Base-by-base conservation (phyloP, 2,329 filamentous ascomycete genomes). In the Myotisia sp. region DNA sequence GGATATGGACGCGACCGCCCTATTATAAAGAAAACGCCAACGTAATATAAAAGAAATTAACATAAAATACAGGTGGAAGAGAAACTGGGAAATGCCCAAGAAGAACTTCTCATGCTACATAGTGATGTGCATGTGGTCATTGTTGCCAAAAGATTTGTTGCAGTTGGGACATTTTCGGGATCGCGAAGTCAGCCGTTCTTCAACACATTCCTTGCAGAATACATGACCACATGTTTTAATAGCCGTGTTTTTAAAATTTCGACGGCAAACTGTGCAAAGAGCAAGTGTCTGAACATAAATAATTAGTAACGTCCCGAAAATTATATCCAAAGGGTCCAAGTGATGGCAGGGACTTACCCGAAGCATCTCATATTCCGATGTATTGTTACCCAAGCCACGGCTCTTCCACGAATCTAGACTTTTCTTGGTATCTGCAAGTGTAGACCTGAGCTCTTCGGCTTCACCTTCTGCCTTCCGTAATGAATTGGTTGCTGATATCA, bases 141-240 rank as follows among this genome's bases (percentile, higher is more conserved):
- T 80, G 54, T 75, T 80, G 49, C 92, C 87, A 54, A 98, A 98
- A 3, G 83, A 76, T 58, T 80, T 81, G 49, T 80, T 84, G 65
- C 92, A 98, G 47, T 83, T 87, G 2, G 90, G 90, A 51, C 90
- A 98, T 58, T 95, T 95, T 45, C 90, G 74, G 62, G 87, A 86
- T 22, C 90, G 80, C 50, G 90, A 92, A 29, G 74, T 75, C 41
- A 94, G 76, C 37, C 90, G 77, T 50, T 92, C 80, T 44, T 93
- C 83, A 16, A 95, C 80, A 53, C 90, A 98, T 30, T 76, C 70
- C 51, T 78, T 77, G 68, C 90, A 98, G 58, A 95, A 93, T 31
- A 92, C 73, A 56, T 98, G 90, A 2, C 90, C 90, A 55, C 90
- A 98, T 1, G 82, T 85, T 61, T 90, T 92, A 55, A 98, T 71